Base-by-base conservation (phyloP, 1,284 basidiomycete genomes). In the Ustilago esculenta region DNA sequence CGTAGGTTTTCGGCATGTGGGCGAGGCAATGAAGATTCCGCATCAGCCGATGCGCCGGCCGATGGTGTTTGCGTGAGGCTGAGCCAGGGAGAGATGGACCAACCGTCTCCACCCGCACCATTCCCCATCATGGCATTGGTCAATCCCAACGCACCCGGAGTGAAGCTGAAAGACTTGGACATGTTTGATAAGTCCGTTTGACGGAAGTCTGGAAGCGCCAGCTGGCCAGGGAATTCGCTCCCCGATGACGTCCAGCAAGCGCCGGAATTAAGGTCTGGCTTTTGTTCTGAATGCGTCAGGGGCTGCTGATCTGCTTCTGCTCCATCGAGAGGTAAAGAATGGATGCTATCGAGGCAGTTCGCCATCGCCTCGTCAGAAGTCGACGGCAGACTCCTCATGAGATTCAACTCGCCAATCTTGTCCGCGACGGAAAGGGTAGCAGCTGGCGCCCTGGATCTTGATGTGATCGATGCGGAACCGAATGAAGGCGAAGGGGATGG, bases 81-180 rank as follows among this genome's bases (percentile, higher is more conserved):
- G 55, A 71, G 51, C 68, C 68, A 71, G 18, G 68, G 68, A n/a
- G 68, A 71, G 25, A 71, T 71, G 15, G 68, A 49, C 68, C 68
- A 71, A n/a, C 68, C 63, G 9, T 71, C 68, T 17, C 51, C 44
- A 17, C 36, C 45, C 14, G 42, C 32, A 20, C 66, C 48, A 12
- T 14, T 49, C 20, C 50, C 59, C 3, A 43, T 17, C 49, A 58
- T 43, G n/a, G 29, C 20, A 32, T 54, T 53, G 21, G 36, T 45
- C 10, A 65, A 39, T 4, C 61, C 67, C 15, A 70, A 43, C 6
- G 67, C 67, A 9, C 57, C 47, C 4, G 67, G 61, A 5, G 67
- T 65, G 3, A 65, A 32, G 21, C 61, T 61, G 9, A 70, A 24
- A 20, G 67, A 44, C 47, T 61, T 65, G 15, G 53, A 33, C 23